Percentiles rank a stretch among this genome's conserved stretches.
Conservation (phyloP, 2,329 filamentous ascomycete species). For the Exophiala lecanii-corni region DNA sequence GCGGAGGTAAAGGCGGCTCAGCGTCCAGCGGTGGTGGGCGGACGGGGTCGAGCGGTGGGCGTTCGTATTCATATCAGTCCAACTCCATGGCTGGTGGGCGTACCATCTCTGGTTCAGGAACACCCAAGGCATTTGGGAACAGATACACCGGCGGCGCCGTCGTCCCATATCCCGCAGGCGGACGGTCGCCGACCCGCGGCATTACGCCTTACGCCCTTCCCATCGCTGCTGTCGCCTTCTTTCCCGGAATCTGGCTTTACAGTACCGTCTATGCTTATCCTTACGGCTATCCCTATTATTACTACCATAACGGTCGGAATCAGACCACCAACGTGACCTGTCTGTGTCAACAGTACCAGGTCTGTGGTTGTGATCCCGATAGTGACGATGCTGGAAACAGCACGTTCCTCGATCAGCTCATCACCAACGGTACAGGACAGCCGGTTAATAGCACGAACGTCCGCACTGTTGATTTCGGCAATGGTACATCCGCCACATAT, state of each 20-base stretch:
- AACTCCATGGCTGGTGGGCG: constrained; percentile 31
- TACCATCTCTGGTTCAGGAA: constrained; percentile 37
- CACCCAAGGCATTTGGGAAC: constrained; percentile 43
- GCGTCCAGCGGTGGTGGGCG: constrained; percentile 7
- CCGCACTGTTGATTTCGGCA: constrained; percentile 35
- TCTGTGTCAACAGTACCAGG: constrained; percentile 49
- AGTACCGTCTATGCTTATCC: constrained; percentile 51
- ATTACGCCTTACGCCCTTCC: constrained; percentile 48
- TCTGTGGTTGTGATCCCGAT: constrained; percentile 54
- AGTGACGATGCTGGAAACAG: constrained; percentile 34
- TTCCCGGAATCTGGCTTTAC: constrained; percentile 54
- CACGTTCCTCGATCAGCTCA: constrained; percentile 39
- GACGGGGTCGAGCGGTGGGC: constrained; percentile 9
- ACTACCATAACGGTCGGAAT: constrained; percentile 37
- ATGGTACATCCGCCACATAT: constrained; percentile 42
- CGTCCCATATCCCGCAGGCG: constrained; percentile 47
- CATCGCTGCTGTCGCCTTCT: constrained; percentile 42
- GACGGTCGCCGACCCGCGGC: constrained; percentile 41
- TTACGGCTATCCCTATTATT: constrained; percentile 46
- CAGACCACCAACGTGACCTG: constrained; percentile 48
- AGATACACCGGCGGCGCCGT: constrained; percentile 54
- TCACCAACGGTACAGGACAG: constrained; percentile 37
- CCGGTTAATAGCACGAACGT: constrained; percentile 37
- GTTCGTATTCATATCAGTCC: constrained; percentile 22
- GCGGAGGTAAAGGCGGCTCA: constrained; percentile 22